Base-by-base conservation (phyloP, 23 red algal genomes). In the Gracilaria domingensis region DNA sequence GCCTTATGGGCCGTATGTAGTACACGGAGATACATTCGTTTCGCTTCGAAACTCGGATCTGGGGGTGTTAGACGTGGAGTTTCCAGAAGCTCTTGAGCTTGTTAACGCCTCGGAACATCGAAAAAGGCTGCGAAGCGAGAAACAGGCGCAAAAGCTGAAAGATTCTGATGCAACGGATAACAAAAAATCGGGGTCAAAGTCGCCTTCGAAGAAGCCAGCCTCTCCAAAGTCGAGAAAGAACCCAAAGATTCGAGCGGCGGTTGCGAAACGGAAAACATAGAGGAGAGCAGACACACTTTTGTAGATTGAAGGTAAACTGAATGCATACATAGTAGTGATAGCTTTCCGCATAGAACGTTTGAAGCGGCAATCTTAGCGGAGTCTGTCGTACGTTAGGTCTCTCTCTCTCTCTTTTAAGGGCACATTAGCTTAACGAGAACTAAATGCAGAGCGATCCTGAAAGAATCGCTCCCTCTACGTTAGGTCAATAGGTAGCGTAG, bases 1-100 rank as follows among this genome's bases (percentile, higher is more conserved):
- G 36, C 93, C 86, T 14, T 95, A 94, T 76, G 97, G 97, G 16
- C 89, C 97, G 21, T 99, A 96, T 50, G 48, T 99, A 0, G 81
- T 87, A 8, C 91, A 86, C 44, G 59, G 57, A 18, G 79, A 80
- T 30, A 87, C 81, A 21, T 80, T 56, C 85, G 80, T 94, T 64
- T 94, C 73, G 25, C 40, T 81, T 66, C 67, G 71, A 62, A 85
- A 86, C 47, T 62, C 45, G 2, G 51, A 80, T 33, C 17, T 28
- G 50, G 66, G 42, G 51, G 88, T 91, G 13, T 67, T 91, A 17
- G 88, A 91, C 28, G 11, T 91, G 16, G 58, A 35, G 23, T 75
- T 91, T 82, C 0, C 32, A 5, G 76, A 82, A 69, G 88, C 88
- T 13, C 40, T 91, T 20, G 75, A 54, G 37, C 77, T 91, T 25